A percentile compares a stretch with the other conserved stretches of the same genome.
Evolutionary conservation across 441 rosid species (phyloP).

Genomic region (Gossypium trilobum): DNA sequence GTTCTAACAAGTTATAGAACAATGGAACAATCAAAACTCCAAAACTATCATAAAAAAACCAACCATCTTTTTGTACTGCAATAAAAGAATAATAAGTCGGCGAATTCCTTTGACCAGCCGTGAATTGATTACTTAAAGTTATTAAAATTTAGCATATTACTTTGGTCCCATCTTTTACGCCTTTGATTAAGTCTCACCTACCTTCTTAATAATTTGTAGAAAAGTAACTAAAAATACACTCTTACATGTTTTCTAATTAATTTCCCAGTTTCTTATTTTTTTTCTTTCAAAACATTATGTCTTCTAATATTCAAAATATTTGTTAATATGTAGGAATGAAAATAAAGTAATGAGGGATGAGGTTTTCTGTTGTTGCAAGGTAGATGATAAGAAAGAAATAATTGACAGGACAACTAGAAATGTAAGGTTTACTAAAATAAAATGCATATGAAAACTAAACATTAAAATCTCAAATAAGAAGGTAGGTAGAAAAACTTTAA

Average conservation of each 20-base stretch:
- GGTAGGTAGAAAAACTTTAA: slow-evolving; percentile 26
- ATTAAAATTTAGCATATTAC: neutral
- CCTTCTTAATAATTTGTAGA: neutral
- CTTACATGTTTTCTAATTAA: neutral
- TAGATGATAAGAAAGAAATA: neutral
- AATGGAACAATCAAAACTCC: neutral
- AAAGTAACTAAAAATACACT: neutral
- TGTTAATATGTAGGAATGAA: too few relatives aligned
- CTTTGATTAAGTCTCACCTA: slow-evolving; percentile 4
- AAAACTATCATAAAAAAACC: neutral
- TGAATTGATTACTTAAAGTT: neutral
- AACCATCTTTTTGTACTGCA: neutral
- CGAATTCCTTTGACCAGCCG: slow-evolving; percentile 5
- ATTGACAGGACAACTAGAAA: neutral
- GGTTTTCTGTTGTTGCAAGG: neutral
- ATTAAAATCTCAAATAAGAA: slow-evolving; percentile 10
- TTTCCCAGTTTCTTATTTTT: too few relatives aligned
- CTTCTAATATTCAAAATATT: neutral
- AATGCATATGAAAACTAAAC: neutral
- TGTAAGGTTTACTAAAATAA: neutral
- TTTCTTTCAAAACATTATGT: too few relatives aligned
- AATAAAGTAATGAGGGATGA: neutral
- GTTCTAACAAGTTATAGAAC: too few relatives aligned
- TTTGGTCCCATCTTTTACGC: neutral
- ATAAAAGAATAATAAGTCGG: neutral